A percentile compares a stretch with the other conserved stretches of the same genome.
Conservation (phyloP, 1,284 basidiomycete genomes). For the Quambalaria eucalypti region DNA sequence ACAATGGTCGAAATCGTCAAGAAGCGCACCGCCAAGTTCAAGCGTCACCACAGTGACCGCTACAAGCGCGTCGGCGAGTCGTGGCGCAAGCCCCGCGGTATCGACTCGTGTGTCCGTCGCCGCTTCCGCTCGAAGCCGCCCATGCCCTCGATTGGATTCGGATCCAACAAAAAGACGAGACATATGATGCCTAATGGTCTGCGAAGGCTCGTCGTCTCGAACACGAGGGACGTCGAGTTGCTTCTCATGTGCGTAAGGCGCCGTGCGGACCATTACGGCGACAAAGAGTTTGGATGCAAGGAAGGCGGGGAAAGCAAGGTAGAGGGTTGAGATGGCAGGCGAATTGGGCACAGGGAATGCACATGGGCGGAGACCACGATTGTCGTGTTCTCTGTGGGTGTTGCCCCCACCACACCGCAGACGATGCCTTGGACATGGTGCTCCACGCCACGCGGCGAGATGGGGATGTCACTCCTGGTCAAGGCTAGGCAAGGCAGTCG, state of each 20-base stretch:
- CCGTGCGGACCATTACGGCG: no score
- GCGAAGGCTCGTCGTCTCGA: constrained; percentile 44
- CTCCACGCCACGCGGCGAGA: no score
- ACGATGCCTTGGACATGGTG: no score
- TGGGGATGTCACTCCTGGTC: no score
- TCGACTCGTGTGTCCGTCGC: constrained; percentile 42
- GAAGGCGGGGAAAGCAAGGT: no score
- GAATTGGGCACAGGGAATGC: no score
- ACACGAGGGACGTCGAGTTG: constrained; percentile 43
- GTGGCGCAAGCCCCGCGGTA: constrained; percentile 47
- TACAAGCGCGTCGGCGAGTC: constrained; percentile 43
- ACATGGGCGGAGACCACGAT: no score
- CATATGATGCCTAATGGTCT: constrained; percentile 47
- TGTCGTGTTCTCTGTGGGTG: no score
- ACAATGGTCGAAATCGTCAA: constrained; percentile 47
- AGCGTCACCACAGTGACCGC: constrained; percentile 46
- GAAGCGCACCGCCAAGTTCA: constrained; percentile 46
- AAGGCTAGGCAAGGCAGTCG: no score
- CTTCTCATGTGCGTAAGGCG: constrained; percentile 38
- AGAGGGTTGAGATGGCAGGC: no score
- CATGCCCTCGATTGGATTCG: constrained; percentile 47
- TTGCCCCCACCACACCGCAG: no score
- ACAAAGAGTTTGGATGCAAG: no score
- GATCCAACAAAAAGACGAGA: constrained; percentile 48
- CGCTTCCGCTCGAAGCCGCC: constrained; percentile 41